Base-by-base conservation (phyloP, 345 rosid genomes). In the Combretum micranthum region DNA sequence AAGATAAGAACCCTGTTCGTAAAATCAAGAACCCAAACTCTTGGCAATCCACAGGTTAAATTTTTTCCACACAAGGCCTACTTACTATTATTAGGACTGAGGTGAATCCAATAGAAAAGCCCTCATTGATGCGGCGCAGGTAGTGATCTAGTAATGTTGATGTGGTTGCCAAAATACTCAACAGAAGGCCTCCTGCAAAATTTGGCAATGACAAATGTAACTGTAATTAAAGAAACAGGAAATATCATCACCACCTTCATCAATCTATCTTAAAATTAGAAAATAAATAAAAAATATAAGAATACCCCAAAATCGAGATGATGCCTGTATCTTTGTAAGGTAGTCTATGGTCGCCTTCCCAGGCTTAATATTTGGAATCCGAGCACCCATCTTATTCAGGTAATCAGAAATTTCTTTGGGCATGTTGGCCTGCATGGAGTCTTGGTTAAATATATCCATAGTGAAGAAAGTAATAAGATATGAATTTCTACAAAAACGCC, bases 241-340 rank as follows among this genome's bases (percentile, higher is more conserved):
- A 49, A 59, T 48, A 56, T 32, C 39, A 32, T 32, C 39, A 32
- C 10, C 39, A 32, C 9, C 39, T 5, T 11, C 39, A 32, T 32
- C 6, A 32, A 32, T 32, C 10, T 32, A 32, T 32, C 39, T 22
- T 22, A 14, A 50, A 50, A 22, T 50, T 22, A 19, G 57, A 57
- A 46, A 17, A 44, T n/a, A 21, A 57, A 15, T 18, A 43, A 21
- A 21, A 17, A 46, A 57, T 46, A 44, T 43, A 20, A 46, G 11
- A 54, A 59, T 83, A 92, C 96, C 98, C 98, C 98, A 88, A 76
- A 92, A 88, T 55, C 96, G 90, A 20, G 98, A 84, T 47, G 98
- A 92, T 74, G 93, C 95, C 75, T 92, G 98, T 66, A 92, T 73
- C 76, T 78, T 83, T 1, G 86, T 69, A 32, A 88, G 80, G 75